phyloP scores from a whole-genome alignment of 2,329 filamentous ascomycete genomes.

The Aspergillus latus region DNA sequence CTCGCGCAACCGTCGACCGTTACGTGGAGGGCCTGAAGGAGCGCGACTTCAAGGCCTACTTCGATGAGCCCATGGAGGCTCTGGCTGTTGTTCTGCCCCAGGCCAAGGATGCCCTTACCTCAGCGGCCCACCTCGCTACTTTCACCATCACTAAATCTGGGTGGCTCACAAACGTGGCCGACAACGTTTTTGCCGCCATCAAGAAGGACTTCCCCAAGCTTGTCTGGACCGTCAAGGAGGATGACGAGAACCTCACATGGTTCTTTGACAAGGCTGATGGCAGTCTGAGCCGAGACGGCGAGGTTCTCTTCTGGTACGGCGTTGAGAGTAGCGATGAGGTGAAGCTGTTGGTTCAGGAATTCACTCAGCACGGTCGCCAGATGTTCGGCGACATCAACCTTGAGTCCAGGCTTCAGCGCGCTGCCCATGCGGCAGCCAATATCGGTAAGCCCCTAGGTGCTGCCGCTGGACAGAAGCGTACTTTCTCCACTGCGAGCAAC shows the following conservation, averaged over 20 bases:
- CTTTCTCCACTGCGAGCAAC: slow-evolving; percentile 62
- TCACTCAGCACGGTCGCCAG: slow-evolving; percentile 74
- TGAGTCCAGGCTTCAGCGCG: slow-evolving; percentile 77
- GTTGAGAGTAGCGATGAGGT: slow-evolving; percentile 80
- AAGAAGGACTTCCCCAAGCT: slow-evolving; percentile 91
- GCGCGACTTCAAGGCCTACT: slow-evolving; percentile 87
- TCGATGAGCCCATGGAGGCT: slow-evolving; percentile 90
- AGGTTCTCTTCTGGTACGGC: slow-evolving; percentile 96
- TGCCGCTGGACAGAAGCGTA: slow-evolving; percentile 60
- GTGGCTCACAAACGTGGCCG: slow-evolving; percentile 91
- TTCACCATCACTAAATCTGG: slow-evolving; percentile 91
- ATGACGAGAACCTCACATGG: slow-evolving; percentile 96
- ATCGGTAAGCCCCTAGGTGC: slow-evolving; percentile 50
- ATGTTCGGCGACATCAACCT: slow-evolving; percentile 91
- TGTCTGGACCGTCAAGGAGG: slow-evolving; percentile 93
- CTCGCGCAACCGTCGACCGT: slow-evolving; percentile 78
- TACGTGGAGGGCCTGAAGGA: slow-evolving; percentile 77
- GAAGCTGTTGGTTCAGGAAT: slow-evolving; percentile 78
- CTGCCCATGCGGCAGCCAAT: slow-evolving; percentile 67
- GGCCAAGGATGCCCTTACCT: slow-evolving; percentile 53
- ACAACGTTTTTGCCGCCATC: slow-evolving; percentile 90
- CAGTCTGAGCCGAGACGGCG: slow-evolving; percentile 78
- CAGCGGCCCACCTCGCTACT: slow-evolving; percentile 80
- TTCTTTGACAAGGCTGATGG: slow-evolving; percentile 97
- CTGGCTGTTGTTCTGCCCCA: slow-evolving; percentile 84